Evolutionary conservation across 2,329 filamentous ascomycete genomes (phyloP).

Genomic region (Fusarium sp.): DNA sequence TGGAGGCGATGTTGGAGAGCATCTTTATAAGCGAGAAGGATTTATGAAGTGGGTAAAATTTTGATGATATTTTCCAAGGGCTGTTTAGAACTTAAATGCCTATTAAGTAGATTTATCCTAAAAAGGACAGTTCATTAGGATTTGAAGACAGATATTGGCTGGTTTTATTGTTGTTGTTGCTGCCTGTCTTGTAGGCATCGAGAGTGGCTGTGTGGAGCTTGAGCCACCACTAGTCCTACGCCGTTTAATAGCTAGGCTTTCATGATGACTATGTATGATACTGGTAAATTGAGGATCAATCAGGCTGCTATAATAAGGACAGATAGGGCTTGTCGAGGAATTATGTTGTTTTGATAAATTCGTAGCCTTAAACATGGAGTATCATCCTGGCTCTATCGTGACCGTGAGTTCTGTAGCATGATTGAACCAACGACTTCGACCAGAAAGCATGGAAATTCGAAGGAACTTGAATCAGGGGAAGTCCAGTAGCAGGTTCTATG

Average conservation of each 20-base stretch:
- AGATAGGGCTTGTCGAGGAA: not conserved
- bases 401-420: not conserved
- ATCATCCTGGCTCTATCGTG: not conserved
- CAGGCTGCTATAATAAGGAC: not conserved
- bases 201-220: slow-evolving; percentile 1
- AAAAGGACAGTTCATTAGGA: slow-evolving; percentile 5
- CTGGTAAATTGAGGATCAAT: not conserved
- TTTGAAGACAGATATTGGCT: slow-evolving; percentile 8
- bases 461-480: not conserved
- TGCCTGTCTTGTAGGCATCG: slow-evolving; percentile 24
- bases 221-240: slow-evolving; percentile 38
- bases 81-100: not conserved
- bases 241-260: slow-evolving; percentile 20
- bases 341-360: not conserved
- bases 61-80: not conserved
- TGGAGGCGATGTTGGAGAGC: slow-evolving; percentile 45
- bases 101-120: slow-evolving; percentile 9
- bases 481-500: not conserved
- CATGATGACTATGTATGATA: not conserved
- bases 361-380: not conserved
- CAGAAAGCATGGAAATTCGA: not conserved
- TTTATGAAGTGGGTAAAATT: not conserved
- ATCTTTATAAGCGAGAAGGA: slow-evolving; percentile 24
- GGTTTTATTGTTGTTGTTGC: slow-evolving; percentile 19
- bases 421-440: not conserved